Percentiles rank a stretch among this genome's conserved stretches.
Conservation (phyloP, 2,329 filamentous ascomycete species). For the Diplodia corticola region DNA sequence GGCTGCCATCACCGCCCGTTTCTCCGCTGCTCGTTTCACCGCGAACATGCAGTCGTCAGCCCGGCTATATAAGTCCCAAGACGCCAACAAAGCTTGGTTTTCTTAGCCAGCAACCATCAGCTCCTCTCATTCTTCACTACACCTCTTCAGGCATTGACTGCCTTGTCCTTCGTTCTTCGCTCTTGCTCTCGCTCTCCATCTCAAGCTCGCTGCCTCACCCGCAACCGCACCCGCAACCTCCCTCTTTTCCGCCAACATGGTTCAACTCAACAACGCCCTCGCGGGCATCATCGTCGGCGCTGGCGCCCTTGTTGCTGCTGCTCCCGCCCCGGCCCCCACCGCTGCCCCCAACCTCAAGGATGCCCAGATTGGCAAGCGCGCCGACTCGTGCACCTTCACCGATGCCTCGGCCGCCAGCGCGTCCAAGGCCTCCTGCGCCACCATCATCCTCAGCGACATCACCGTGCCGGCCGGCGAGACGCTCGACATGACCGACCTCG, state of each 20-base stretch:
- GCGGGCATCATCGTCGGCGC: slow-evolving; percentile 17
- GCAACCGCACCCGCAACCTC: no score
- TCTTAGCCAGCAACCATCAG: slow-evolving; percentile 19
- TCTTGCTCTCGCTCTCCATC: not conserved
- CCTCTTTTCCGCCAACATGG: slow-evolving; percentile 10
- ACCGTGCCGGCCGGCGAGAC: slow-evolving; percentile 37
- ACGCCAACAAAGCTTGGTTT: slow-evolving; percentile 13
- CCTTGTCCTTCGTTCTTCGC: slow-evolving; percentile 9
- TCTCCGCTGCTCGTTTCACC: slow-evolving; percentile 5
- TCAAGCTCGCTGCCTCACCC: no score
- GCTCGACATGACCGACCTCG: slow-evolving; percentile 59
- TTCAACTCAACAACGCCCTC: slow-evolving; percentile 22
- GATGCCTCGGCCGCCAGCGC: slow-evolving; percentile 25
- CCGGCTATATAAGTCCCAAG: slow-evolving; percentile 6
- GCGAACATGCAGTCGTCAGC: not conserved
- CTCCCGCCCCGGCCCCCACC: slow-evolving; percentile 19
- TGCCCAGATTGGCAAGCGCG: slow-evolving; percentile 27
- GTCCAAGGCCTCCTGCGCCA: slow-evolving; percentile 22
- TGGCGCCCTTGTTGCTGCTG: slow-evolving; percentile 20
- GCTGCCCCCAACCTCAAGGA: slow-evolving; percentile 25
- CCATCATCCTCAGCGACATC: slow-evolving; percentile 22
- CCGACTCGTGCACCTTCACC: slow-evolving; percentile 28
- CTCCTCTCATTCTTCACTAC: slow-evolving; percentile 5
- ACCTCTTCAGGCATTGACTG: slow-evolving; percentile 6
- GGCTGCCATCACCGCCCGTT: not conserved